These are phyloP conservation scores for Leavenworthia alabamica DNA, from an alignment of 345 rosid genomes.

Conservation along the genomic window DNA sequence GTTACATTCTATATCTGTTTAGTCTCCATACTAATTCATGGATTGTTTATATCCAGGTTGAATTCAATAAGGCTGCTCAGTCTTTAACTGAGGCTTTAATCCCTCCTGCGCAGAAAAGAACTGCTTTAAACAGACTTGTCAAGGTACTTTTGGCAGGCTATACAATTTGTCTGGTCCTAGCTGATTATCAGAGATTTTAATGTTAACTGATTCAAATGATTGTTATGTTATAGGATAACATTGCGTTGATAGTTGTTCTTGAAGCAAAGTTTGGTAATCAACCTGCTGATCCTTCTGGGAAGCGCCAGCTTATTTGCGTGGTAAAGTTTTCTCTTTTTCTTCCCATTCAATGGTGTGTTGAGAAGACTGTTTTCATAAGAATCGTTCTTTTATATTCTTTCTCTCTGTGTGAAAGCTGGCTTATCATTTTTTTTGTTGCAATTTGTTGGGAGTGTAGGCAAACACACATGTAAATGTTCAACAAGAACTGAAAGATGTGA, in stretches of 20 bases:
- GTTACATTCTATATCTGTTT: background rate
- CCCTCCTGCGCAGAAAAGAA: constrained; percentile 74
- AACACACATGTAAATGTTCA: constrained; percentile 88
- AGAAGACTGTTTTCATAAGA: constrained; percentile 3
- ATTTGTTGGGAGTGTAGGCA: constrained; percentile 54
- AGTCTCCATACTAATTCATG: constrained; percentile 19
- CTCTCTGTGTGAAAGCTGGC: constrained; percentile 1
- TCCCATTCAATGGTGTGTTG: background rate
- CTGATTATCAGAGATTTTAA: constrained; percentile 17
- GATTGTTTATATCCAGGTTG: constrained; percentile 56
- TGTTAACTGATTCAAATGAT: constrained; percentile 17
- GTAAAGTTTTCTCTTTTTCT: constrained; percentile 35
- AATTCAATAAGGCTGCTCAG: constrained; percentile 98
- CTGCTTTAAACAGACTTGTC: constrained; percentile 78
- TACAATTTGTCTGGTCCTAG: constrained; percentile 49
- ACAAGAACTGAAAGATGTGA: constrained; percentile 90
- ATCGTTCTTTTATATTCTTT: constrained; percentile 1
- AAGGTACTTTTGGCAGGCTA: constrained; percentile 47
- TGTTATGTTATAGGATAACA: constrained; percentile 61
- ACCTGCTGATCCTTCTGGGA: constrained; percentile 76
- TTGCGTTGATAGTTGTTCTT: constrained; percentile 87
- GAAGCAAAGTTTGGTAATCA: constrained; percentile 93
- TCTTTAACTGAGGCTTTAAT: constrained; percentile 87
- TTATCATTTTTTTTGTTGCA: constrained; percentile 3
- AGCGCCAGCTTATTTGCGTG: constrained; percentile 95